Evolutionary conservation across 352 stramenopile genomes (phyloP).

Genomic region (Phytophthora chlamydospora): DNA sequence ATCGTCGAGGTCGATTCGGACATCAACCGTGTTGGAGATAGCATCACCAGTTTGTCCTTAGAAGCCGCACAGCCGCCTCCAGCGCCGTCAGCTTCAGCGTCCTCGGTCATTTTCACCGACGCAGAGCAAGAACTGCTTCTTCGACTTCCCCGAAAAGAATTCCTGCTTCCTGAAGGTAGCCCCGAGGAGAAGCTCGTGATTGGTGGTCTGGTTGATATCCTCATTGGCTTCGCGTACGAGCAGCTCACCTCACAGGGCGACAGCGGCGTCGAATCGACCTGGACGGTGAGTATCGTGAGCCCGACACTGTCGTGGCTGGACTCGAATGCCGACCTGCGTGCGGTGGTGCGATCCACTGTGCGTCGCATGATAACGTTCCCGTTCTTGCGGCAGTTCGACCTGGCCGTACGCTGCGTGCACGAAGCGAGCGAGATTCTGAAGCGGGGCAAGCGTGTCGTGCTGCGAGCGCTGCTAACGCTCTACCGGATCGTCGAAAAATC

Average conservation of each 20-base stretch:
- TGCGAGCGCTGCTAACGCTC: slow-evolving; percentile 92
- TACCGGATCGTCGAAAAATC: slow-evolving; percentile 93
- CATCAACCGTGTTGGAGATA: slow-evolving; percentile 27
- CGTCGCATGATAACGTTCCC: slow-evolving; percentile 96
- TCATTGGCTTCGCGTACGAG: slow-evolving; percentile 97
- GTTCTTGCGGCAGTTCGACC: slow-evolving; percentile 93
- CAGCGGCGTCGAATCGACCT: slow-evolving; percentile 95
- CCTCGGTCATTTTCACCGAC: slow-evolving; percentile 49
- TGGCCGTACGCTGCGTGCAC: slow-evolving; percentile 78
- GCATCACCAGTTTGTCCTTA: slow-evolving; percentile 33
- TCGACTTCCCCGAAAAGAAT: slow-evolving; percentile 81
- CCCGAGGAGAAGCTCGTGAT: slow-evolving; percentile 69
- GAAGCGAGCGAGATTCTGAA: slow-evolving; percentile 90
- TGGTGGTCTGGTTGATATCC: slow-evolving; percentile 92
- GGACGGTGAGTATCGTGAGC: slow-evolving; percentile 96
- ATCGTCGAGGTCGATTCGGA: slow-evolving; percentile 49
- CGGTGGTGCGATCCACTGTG: slow-evolving; percentile 75
- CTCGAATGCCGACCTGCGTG: slow-evolving; percentile 55
- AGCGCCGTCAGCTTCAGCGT: not conserved
- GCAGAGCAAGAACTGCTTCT: slow-evolving; percentile 78
- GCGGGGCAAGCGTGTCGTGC: slow-evolving; percentile 86
- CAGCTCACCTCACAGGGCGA: slow-evolving; percentile 95
- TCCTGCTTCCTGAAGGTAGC: slow-evolving; percentile 64
- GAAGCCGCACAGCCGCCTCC: slow-evolving; percentile 11
- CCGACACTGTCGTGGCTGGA: slow-evolving; percentile 96